phyloP scores from a whole-genome alignment of 106 monocot species.

The Narthecium ossifragum region DNA sequence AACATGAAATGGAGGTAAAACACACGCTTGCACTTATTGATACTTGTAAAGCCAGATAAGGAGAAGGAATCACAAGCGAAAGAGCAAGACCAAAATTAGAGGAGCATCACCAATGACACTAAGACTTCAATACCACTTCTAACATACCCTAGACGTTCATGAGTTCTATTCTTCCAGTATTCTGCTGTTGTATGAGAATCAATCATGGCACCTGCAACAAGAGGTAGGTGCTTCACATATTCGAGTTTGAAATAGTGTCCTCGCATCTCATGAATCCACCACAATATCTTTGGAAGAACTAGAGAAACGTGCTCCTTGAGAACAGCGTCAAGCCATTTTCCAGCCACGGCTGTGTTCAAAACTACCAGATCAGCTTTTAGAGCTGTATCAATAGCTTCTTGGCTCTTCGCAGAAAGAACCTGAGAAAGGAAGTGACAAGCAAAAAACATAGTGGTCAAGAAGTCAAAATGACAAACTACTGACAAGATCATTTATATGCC shows the following conservation, averaged over 20 bases:
- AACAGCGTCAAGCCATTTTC: conserved; percentile 92
- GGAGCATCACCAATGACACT: too few relatives aligned
- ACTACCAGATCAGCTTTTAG: conserved; percentile 76
- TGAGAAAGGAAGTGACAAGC: conserved; percentile 14
- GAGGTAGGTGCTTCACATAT: conserved; percentile 90
- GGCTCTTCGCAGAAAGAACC: conserved; percentile 59
- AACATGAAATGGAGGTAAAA: too few relatives aligned
- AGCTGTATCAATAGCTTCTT: conserved; percentile 69
- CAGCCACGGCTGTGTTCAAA: conserved; percentile 96
- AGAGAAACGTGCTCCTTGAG: conserved; percentile 50
- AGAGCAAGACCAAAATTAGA: too few relatives aligned
- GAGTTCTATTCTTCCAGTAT: conserved; percentile 90
- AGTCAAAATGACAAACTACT: too few relatives aligned
- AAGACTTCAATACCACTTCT: too few relatives aligned
- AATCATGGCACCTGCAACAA: conserved; percentile 93
- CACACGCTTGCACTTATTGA: too few relatives aligned
- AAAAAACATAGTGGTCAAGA: not conserved
- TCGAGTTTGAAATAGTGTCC: conserved; percentile 96
- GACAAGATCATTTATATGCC: too few relatives aligned
- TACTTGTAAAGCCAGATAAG: too few relatives aligned
- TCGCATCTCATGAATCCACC: conserved; percentile 99
- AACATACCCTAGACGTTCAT: conserved; percentile 73
- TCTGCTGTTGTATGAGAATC: conserved; percentile 83
- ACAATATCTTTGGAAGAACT: conserved; percentile 86
- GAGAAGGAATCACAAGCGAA: too few relatives aligned